Evolutionary conservation across 108 stramenopile genomes (phyloP).

Genomic region (Parietichytrium sp.): DNA sequence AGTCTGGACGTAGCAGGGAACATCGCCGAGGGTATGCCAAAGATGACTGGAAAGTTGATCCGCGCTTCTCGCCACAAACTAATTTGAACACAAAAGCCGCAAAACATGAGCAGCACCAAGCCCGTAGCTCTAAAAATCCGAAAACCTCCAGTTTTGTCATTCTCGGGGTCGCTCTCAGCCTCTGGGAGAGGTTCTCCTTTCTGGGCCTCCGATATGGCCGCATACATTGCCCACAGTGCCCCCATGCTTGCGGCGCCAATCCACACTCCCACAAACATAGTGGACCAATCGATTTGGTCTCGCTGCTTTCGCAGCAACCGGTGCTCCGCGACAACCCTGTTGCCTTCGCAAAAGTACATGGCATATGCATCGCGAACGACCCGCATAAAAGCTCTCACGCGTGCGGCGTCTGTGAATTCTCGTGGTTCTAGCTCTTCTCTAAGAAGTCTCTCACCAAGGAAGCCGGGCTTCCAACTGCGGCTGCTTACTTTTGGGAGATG

Average conservation of each 20-base stretch:
- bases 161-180: too few species aligned
- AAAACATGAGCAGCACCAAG: not conserved
- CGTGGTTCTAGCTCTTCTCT: not conserved
- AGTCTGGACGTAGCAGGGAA: conserved; percentile 12
- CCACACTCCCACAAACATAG: not conserved
- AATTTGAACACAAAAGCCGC: not conserved
- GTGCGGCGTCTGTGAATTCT: not conserved
- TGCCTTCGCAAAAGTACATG: not conserved
- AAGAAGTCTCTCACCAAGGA: not conserved
- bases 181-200: too few species aligned
- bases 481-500: not conserved
- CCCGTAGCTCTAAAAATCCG: not conserved
- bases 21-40: not conserved
- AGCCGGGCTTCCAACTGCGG: not conserved
- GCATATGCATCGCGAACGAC: not conserved
- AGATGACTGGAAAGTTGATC: conserved; percentile 29
- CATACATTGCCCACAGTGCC: not conserved
- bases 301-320: not conserved
- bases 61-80: not conserved
- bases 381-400: not conserved
- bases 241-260: not conserved
- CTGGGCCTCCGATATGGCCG: not conserved
- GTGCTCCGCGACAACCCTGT: not conserved
- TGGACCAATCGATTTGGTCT: not conserved
- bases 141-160: not conserved